These are phyloP conservation scores for Yamadazyma triangularis DNA, from an alignment of 1,139 yeast genomes.

Conservation along the genomic window DNA sequence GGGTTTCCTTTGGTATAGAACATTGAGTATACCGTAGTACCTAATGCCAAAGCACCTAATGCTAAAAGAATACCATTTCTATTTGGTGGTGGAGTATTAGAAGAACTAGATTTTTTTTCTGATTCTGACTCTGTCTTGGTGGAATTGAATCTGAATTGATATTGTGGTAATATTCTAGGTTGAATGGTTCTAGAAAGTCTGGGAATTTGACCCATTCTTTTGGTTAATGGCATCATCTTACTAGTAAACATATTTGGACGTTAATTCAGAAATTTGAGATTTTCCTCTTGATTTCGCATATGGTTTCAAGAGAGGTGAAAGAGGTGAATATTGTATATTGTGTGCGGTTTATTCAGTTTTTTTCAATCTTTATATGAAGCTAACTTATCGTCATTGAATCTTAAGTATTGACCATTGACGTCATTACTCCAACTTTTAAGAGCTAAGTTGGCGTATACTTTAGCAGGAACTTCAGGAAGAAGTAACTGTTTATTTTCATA, in stretches of 20 bases:
- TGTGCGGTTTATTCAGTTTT: too few species aligned
- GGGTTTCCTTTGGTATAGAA: constrained; percentile 44
- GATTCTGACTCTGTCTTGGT: constrained; percentile 8
- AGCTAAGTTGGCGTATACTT: constrained; percentile 62
- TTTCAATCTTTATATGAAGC: constrained; percentile 13
- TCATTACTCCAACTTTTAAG: constrained; percentile 48
- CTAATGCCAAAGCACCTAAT: constrained; percentile 39
- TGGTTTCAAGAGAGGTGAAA: too few species aligned
- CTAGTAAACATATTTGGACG: too few species aligned
- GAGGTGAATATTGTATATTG: too few species aligned
- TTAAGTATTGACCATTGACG: constrained; percentile 59
- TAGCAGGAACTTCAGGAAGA: constrained; percentile 67
- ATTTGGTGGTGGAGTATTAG: constrained; percentile 16
- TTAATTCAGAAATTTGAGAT: too few species aligned
- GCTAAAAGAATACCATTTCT: constrained; percentile 19
- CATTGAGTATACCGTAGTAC: constrained; percentile 44
- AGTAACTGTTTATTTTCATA: constrained; percentile 52
- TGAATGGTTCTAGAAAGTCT: too few species aligned
- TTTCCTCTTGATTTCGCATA: too few species aligned
- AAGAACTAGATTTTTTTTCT: too few species aligned
- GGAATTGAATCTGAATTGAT: constrained; percentile 1
- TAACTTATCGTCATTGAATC: constrained; percentile 50
- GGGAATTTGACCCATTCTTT: too few species aligned
- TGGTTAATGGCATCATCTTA: too few species aligned
- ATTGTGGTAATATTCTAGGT: too few species aligned